Evolutionary conservation across 805 yeast genomes (phyloP), one percentile per base, ranked within the genome.

Genomic region (Teunomyces panamensis): DNA sequence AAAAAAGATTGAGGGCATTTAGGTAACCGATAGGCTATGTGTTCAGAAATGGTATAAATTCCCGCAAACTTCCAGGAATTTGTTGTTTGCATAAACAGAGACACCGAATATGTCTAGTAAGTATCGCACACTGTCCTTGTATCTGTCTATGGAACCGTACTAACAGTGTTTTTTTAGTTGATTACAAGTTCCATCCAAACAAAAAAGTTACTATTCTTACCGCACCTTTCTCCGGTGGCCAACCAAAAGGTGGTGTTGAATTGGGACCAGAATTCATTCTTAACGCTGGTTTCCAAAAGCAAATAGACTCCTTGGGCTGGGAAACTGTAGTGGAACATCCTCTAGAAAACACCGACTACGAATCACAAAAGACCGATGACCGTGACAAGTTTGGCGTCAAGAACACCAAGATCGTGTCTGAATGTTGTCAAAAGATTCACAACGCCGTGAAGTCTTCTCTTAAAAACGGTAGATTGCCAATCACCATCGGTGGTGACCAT

Each of bases 211-310:
- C 89, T n/a, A 72, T 92, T 46, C 80, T 94, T 50, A 75, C 84
- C 14, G 97, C 97, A 0, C 98, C 98, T 45, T 94, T 92, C 68
- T 81, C 90, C 32, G 98, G 97, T 20, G 99, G 99, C 51, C 99
- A 92, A 67, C 91, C 89, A 35, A 88, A 89, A 62, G 79, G 83
- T 20, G 99, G 99, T 53, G 97, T 92, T 34, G 99, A 92, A 62
- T 78, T 81, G 44, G 99, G 97, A 30, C 98, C 99, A n/a, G 79
- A 83, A 50, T 85, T 81, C 65, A 72, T 92, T 54, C 65, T 90
- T 42, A 78, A 85, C 51, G 79, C 81, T 46, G 97, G 97, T 3
- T 73, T 92, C 49, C 73, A 79, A 51, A 54, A 73, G 24, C 86
- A 87, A 58, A 62, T 92, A 46, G 68, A 79, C 52, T 69, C 73